Evolutionary conservation across 164 flowering plant genomes (phyloP).

Genomic region (Dillenia suffruticosa): DNA sequence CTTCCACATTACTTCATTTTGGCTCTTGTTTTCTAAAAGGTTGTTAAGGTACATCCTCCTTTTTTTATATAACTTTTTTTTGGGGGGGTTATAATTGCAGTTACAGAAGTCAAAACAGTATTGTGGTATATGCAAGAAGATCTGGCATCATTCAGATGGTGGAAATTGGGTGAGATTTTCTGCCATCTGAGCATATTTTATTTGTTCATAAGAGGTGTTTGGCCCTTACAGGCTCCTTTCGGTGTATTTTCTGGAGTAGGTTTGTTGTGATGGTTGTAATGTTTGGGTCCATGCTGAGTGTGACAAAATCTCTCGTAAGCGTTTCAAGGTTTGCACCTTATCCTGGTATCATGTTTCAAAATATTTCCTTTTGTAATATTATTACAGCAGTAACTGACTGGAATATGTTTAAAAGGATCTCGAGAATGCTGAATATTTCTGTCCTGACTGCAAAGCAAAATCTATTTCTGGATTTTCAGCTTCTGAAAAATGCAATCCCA

Average conservation of each 20-base stretch:
- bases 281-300: constrained; percentile 98
- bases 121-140: constrained; percentile 96
- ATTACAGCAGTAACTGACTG: constrained; percentile 10
- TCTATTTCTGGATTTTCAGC: constrained; percentile 72
- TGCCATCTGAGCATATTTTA: background rate
- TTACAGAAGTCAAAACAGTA: constrained; percentile 70
- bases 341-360: background rate
- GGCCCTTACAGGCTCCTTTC: background rate
- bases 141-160: constrained; percentile 90
- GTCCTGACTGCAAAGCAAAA: constrained; percentile 90
- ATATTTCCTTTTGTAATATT: background rate
- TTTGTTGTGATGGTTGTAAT: constrained; percentile 92
- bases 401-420: constrained; percentile 43
- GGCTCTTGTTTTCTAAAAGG: background rate
- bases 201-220: background rate
- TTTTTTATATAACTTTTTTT: background rate
- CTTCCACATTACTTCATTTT: constrained; percentile 3
- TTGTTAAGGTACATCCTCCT: background rate
- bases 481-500: constrained; percentile 27
- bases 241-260: constrained; percentile 33
- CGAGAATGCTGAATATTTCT: constrained; percentile 67
- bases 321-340: constrained; percentile 55
- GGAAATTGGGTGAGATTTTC: constrained; percentile 76
- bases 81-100: constrained; percentile 33
- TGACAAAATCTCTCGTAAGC: constrained; percentile 60